phyloP scores from a whole-genome alignment of 495 filamentous ascomycete species.

The Wilcoxina mikolae region DNA sequence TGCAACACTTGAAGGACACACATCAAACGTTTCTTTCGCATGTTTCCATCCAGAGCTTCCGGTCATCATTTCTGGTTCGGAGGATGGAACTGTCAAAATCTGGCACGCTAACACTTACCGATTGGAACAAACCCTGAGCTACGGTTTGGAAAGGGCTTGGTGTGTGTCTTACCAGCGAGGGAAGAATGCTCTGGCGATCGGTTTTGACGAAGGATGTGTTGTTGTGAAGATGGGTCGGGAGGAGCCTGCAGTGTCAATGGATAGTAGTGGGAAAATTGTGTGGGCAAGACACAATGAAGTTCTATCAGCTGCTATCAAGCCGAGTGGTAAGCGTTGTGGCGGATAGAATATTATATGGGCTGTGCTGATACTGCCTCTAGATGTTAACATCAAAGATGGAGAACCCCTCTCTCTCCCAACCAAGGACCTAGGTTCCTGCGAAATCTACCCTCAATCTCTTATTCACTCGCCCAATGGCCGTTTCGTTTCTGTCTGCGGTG shows the following conservation, averaged over 20 bases:
- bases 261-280: slow-evolving; percentile 82
- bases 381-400: slow-evolving; percentile 71
- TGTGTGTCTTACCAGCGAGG: slow-evolving; percentile 91
- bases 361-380: slow-evolving; percentile 27
- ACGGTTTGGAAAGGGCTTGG: slow-evolving; percentile 92
- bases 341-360: no score
- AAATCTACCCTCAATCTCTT: slow-evolving; percentile 90
- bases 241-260: slow-evolving; percentile 96
- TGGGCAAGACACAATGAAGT: slow-evolving; percentile 93
- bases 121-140: slow-evolving; percentile 86
- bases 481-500: slow-evolving; percentile 91
- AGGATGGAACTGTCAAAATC: slow-evolving; percentile 94
- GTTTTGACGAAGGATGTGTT: slow-evolving; percentile 95
- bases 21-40: slow-evolving; percentile 97
- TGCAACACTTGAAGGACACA: slow-evolving; percentile 91
- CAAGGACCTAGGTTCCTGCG: slow-evolving; percentile 88
- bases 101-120: slow-evolving; percentile 98
- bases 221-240: slow-evolving; percentile 96
- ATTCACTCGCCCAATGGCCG: slow-evolving; percentile 93
- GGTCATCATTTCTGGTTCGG: slow-evolving; percentile 95
- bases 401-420: slow-evolving; percentile 69
- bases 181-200: slow-evolving; percentile 83
- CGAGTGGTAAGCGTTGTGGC: slow-evolving; percentile 40
- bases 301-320: slow-evolving; percentile 87
- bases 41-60: slow-evolving; percentile 96